These are phyloP conservation scores for Collybia nuda DNA, from an alignment of 768 basidiomycete genomes.

Conservation along the genomic window DNA sequence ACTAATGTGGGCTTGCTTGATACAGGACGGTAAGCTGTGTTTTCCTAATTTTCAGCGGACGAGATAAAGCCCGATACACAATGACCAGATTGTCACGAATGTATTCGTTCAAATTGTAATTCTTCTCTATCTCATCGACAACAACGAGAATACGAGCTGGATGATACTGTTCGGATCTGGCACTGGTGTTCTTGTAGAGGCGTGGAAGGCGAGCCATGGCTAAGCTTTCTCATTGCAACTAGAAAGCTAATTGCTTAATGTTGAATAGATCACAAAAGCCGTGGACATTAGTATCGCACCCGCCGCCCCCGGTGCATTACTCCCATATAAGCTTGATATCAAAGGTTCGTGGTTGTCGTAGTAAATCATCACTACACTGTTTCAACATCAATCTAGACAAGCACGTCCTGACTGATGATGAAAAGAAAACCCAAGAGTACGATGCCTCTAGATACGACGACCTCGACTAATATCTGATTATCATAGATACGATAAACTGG, in stretches of 20 bases:
- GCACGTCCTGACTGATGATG: conserved; percentile 93
- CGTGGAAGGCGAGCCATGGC: conserved; percentile 75
- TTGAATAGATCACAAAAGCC: conserved; percentile 75
- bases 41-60: conserved; percentile 4
- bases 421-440: conserved; percentile 97
- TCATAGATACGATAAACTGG: conserved; percentile 81
- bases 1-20: conserved; percentile 10
- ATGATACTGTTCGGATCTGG: conserved; percentile 94
- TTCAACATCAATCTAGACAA: conserved; percentile 59
- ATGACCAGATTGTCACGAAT: conserved; percentile 74
- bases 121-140: conserved; percentile 91
- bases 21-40: conserved; percentile 51
- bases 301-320: conserved; percentile 56
- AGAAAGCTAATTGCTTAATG: conserved; percentile 6
- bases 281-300: conserved; percentile 78
- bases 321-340: conserved; percentile 83
- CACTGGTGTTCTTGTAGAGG: conserved; percentile 80
- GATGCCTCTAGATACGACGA: conserved; percentile 7
- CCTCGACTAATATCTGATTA: conserved; percentile 4
- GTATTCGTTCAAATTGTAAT: conserved; percentile 91
- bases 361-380: conserved; percentile 9
- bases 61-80: conserved; percentile 4
- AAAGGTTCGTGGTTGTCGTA: conserved; percentile 52
- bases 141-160: conserved; percentile 94
- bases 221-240: conserved; percentile 1